Evolutionary conservation across 2,329 filamentous ascomycete species (phyloP).

Genomic region (Teratosphaeria viscida): DNA sequence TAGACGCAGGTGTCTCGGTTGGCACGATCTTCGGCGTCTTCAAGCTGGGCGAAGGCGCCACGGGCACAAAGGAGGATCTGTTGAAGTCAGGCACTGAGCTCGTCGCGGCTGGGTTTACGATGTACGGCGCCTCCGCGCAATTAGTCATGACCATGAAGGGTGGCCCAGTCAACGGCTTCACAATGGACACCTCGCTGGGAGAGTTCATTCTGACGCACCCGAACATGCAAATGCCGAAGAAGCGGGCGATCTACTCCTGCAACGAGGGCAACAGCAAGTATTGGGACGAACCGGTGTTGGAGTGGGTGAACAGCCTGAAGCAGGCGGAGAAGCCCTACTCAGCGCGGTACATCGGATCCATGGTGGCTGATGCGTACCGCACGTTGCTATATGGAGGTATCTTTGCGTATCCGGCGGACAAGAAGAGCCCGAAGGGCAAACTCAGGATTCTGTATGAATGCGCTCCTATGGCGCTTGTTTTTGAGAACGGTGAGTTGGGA

Average conservation of each 20-base stretch:
- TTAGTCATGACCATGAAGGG: constrained; percentile 95
- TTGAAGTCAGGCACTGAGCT: constrained; percentile 84
- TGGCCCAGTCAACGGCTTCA: constrained; percentile 91
- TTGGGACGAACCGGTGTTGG: constrained; percentile 80
- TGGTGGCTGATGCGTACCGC: constrained; percentile 97
- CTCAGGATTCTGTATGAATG: constrained; percentile 96
- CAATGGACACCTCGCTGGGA: constrained; percentile 87
- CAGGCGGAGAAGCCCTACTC: constrained; percentile 73
- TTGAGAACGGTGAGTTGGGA: constrained; percentile 77
- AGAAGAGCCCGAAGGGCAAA: constrained; percentile 98
- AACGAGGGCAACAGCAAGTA: constrained; percentile 98
- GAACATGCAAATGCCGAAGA: constrained; percentile 75
- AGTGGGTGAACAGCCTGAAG: constrained; percentile 86
- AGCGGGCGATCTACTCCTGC: constrained; percentile 85
- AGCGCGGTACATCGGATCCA: constrained; percentile 88
- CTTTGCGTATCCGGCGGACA: constrained; percentile 95
- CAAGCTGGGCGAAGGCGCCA: constrained; percentile 69
- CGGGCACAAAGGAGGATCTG: constrained; percentile 71
- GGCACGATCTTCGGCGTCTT: constrained; percentile 95
- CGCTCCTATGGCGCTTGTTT: constrained; percentile 96
- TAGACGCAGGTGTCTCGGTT: constrained; percentile 94
- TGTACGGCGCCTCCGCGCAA: constrained; percentile 96
- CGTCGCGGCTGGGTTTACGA: constrained; percentile 94
- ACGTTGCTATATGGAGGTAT: constrained; percentile 92
- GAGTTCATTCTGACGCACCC: constrained; percentile 99